A percentile compares a stretch with the other conserved stretches of the same genome.
phyloP scores from a whole-genome alignment of 805 yeast genomes.

The Hanseniaspora occidentalis region DNA sequence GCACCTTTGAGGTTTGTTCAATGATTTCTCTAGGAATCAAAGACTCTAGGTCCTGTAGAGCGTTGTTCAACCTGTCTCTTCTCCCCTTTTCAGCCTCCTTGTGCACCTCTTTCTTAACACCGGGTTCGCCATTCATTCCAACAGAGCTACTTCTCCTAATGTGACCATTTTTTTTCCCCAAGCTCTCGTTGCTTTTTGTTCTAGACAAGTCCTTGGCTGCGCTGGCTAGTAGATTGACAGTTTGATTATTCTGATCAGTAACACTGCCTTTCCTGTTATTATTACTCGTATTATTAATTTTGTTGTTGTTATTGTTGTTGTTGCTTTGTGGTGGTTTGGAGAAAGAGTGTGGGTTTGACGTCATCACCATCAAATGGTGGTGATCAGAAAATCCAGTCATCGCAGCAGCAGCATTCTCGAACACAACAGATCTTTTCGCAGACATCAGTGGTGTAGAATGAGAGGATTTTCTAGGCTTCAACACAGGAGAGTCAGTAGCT shows the following conservation, averaged over 20 bases:
- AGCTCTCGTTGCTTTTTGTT: conserved; percentile 9
- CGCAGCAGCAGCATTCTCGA: too few relatives aligned
- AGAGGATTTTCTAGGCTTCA: conserved; percentile 3
- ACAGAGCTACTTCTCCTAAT: background rate
- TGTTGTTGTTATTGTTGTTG: too few relatives aligned
- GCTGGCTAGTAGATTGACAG: too few relatives aligned
- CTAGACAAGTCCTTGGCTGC: background rate
- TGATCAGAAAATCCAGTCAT: too few relatives aligned
- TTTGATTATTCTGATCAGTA: too few relatives aligned
- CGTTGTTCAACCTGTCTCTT: conserved; percentile 81
- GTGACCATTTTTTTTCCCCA: too few relatives aligned
- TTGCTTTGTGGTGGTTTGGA: too few relatives aligned
- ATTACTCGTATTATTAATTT: too few relatives aligned
- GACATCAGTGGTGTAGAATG: conserved; percentile 4
- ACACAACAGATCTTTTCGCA: background rate
- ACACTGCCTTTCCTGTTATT: too few relatives aligned
- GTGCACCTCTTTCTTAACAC: conserved; percentile 36
- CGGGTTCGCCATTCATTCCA: background rate
- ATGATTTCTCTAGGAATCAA: conserved; percentile 51
- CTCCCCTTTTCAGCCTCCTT: conserved; percentile 95
- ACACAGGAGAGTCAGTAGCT: conserved; percentile 7
- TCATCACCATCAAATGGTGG: background rate
- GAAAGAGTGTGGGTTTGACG: background rate
- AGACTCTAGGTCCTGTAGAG: conserved; percentile 60
- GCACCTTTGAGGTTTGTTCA: conserved; percentile 46